Evolutionary conservation across 1,139 yeast genomes (phyloP).

Genomic region (Geotrichum bryndzae): DNA sequence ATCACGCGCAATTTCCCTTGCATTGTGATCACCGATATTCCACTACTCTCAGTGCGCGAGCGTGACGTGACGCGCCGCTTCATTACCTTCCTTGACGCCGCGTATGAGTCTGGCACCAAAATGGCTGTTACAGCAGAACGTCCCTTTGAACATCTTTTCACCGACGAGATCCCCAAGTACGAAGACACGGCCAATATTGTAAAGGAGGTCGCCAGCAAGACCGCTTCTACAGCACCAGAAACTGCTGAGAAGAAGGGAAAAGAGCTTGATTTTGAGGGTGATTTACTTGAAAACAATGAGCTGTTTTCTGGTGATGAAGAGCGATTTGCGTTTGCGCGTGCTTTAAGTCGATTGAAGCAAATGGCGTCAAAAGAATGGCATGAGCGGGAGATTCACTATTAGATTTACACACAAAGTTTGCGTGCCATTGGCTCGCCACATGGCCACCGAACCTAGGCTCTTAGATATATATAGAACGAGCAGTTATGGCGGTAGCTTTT

Average conservation of each 20-base stretch:
- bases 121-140: slow-evolving; percentile 86
- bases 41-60: slow-evolving; percentile 67
- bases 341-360: slow-evolving; percentile 80
- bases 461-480: too few species aligned
- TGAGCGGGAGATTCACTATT: slow-evolving; percentile 9
- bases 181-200: slow-evolving; percentile 28
- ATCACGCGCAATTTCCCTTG: slow-evolving; percentile 72
- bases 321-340: slow-evolving; percentile 93
- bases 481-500: too few species aligned
- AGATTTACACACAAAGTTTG: not conserved
- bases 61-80: slow-evolving; percentile 84
- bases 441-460: too few species aligned
- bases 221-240: not conserved
- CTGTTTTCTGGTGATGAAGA: slow-evolving; percentile 91
- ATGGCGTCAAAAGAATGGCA: slow-evolving; percentile 92
- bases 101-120: slow-evolving; percentile 82
- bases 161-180: slow-evolving; percentile 66
- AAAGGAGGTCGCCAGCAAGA: not conserved
- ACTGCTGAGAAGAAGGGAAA: slow-evolving; percentile 18
- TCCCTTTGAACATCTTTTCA: slow-evolving; percentile 76
- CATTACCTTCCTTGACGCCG: slow-evolving; percentile 90
- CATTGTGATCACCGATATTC: slow-evolving; percentile 85
- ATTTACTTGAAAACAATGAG: slow-evolving; percentile 67
- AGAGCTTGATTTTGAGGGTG: slow-evolving; percentile 41
- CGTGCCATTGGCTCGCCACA: not conserved